A percentile compares a stretch with the other conserved stretches of the same genome.
Conservation (phyloP, 495 filamentous ascomycete genomes). For the Aspergillus sparsus region DNA sequence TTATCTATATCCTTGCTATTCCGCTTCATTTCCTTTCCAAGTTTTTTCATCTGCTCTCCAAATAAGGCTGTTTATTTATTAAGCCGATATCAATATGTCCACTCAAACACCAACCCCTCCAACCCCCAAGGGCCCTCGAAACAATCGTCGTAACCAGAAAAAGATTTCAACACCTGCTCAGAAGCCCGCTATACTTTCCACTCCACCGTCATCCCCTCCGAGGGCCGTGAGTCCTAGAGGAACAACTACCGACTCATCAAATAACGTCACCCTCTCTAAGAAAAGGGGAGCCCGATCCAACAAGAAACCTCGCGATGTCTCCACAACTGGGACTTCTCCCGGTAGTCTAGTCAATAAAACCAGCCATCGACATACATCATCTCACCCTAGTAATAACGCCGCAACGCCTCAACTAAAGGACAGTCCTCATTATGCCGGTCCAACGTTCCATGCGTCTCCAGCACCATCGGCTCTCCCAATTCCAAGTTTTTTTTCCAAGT, state of each 20-base stretch:
- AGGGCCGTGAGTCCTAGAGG: slow-evolving; percentile 39
- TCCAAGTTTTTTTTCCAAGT: slow-evolving; percentile 87
- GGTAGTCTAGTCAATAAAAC: slow-evolving; percentile 22
- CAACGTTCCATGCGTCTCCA: slow-evolving; percentile 93
- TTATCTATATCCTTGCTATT: slow-evolving; percentile 20
- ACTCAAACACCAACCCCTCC: slow-evolving; percentile 42
- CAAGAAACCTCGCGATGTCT: slow-evolving; percentile 40
- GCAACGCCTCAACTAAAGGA: slow-evolving; percentile 52
- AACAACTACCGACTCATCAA: slow-evolving; percentile 36
- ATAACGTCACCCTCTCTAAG: slow-evolving; percentile 36
- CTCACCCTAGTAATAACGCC: slow-evolving; percentile 32
- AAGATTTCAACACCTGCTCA: slow-evolving; percentile 39
- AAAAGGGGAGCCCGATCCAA: slow-evolving; percentile 41
- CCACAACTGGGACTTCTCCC: slow-evolving; percentile 27
- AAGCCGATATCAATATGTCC: slow-evolving; percentile 50
- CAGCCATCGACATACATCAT: slow-evolving; percentile 37
- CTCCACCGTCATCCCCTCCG: slow-evolving; percentile 50
- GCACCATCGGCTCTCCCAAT: slow-evolving; percentile 91
- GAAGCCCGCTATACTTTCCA: slow-evolving; percentile 35
- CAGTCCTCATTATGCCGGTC: slow-evolving; percentile 76
- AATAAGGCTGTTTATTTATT: slow-evolving; percentile 49
- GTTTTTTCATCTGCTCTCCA: slow-evolving; percentile 14
- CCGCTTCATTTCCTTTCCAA: slow-evolving; percentile 10
- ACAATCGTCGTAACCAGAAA: slow-evolving; percentile 41
- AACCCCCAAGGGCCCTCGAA: slow-evolving; percentile 44